Evolutionary conservation across 345 rosid species (phyloP).

Genomic region (Rhodamnia rubescens): DNA sequence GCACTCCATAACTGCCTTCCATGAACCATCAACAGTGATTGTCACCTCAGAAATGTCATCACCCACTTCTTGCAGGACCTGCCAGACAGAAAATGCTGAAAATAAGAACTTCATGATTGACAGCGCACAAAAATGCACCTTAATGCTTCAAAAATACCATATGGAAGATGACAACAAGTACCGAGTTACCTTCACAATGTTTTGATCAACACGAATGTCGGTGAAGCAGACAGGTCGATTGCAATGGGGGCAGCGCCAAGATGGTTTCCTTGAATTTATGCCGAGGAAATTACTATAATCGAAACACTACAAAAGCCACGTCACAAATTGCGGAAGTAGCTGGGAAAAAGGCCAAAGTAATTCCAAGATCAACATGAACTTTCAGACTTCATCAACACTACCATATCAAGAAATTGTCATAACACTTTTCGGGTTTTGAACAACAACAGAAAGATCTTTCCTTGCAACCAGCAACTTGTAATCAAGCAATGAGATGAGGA

Average conservation of each 20-base stretch:
- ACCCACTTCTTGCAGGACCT: conserved; percentile 73
- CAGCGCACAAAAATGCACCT: not conserved
- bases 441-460: not conserved
- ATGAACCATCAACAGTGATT: conserved; percentile 73
- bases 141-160: not conserved
- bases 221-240: conserved; percentile 67
- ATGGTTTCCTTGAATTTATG: conserved; percentile 79
- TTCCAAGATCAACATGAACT: not conserved
- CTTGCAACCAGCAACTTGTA: not conserved
- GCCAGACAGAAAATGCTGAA: conserved; percentile 1
- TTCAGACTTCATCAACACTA: not conserved
- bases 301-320: conserved; percentile 44
- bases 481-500: not conserved
- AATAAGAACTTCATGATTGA: not conserved
- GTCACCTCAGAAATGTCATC: conserved; percentile 47
- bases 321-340: not conserved
- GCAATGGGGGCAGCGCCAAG: conserved; percentile 98
- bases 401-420: not conserved
- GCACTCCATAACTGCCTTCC: conserved; percentile 58
- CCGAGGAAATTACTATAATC: conserved; percentile 63
- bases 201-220: conserved; percentile 73
- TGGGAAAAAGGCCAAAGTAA: not conserved
- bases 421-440: not conserved
- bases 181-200: conserved; percentile 60
- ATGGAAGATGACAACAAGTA: not conserved